A percentile compares a stretch with the other conserved stretches of the same genome.
Evolutionary conservation across 179 eudicot species (phyloP).

Genomic region (Pouteria campechiana): DNA sequence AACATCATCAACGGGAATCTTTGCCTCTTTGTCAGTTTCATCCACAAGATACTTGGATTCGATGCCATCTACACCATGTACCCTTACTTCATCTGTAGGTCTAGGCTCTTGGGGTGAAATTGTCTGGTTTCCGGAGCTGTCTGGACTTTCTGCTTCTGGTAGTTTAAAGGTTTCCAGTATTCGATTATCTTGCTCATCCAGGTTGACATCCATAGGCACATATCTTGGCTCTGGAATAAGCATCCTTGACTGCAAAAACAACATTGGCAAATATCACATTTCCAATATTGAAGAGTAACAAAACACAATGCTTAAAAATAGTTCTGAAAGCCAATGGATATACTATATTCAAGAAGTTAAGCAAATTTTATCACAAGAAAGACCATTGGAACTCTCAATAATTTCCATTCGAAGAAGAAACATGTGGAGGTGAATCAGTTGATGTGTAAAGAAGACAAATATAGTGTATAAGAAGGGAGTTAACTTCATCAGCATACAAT

Average conservation of each 20-base stretch:
- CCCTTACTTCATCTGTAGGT: constrained; percentile 20
- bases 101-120: constrained; percentile 30
- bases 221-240: constrained; percentile 58
- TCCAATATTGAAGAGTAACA: too few relatives aligned
- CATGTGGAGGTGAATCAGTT: too few relatives aligned
- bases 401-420: too few relatives aligned
- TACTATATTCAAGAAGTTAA: too few relatives aligned
- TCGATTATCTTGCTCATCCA: constrained; percentile 15
- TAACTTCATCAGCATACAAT: too few relatives aligned
- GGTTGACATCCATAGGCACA: constrained; percentile 24
- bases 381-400: too few relatives aligned
- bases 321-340: too few relatives aligned
- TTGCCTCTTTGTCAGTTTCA: constrained; percentile 52
- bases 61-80: constrained; percentile 24
- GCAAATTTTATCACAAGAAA: too few relatives aligned
- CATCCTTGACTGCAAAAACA: constrained; percentile 70
- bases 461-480: too few relatives aligned
- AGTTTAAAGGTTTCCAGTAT: constrained; percentile 15
- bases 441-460: too few relatives aligned
- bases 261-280: background rate
- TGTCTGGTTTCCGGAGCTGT: constrained; percentile 16
- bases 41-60: constrained; percentile 26
- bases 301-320: too few relatives aligned
- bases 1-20: constrained; percentile 52
- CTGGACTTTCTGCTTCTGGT: constrained; percentile 15